These are phyloP conservation scores for Terana coerulea DNA, from an alignment of 768 basidiomycete species.

Conservation along the genomic window DNA sequence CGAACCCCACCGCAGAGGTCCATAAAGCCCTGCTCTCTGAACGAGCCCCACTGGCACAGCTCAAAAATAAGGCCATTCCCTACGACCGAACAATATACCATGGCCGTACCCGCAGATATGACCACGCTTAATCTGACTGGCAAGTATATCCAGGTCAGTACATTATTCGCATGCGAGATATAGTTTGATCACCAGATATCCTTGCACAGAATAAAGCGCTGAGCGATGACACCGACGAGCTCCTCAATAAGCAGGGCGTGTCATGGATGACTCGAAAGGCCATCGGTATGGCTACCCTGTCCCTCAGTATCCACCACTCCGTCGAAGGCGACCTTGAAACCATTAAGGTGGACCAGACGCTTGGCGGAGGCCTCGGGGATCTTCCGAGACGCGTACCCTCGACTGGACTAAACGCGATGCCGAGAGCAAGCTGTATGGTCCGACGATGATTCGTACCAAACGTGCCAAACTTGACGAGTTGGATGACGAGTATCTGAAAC, in stretches of 20 bases:
- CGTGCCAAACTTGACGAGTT: slow-evolving; percentile 27
- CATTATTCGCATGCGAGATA: no score
- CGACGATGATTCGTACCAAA: slow-evolving; percentile 37
- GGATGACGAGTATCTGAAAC: slow-evolving; percentile 32
- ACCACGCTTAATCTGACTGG: slow-evolving; percentile 58
- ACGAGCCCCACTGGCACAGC: no score
- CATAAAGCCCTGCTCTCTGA: no score
- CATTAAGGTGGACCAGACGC: slow-evolving; percentile 59
- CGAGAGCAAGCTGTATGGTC: slow-evolving; percentile 59
- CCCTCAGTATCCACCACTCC: slow-evolving; percentile 56
- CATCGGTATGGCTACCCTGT: slow-evolving; percentile 54
- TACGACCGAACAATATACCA: no score
- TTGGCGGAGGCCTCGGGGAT: slow-evolving; percentile 60
- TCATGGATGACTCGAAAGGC: slow-evolving; percentile 64
- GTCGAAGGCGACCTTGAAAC: slow-evolving; percentile 57
- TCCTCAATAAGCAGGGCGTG: slow-evolving; percentile 67
- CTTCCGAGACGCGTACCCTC: slow-evolving; percentile 50
- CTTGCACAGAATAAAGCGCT: slow-evolving; percentile 57
- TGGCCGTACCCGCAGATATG: slow-evolving; percentile 63
- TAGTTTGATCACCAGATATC: not conserved
- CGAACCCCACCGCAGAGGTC: no score
- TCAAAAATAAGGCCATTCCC: no score
- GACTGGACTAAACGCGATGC: slow-evolving; percentile 48
- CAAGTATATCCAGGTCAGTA: slow-evolving; percentile 55
- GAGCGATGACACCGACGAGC: slow-evolving; percentile 55